These are phyloP conservation scores for Setaria viridis DNA, from an alignment of 202 grass and related monocot species.

Conservation along the genomic window DNA sequence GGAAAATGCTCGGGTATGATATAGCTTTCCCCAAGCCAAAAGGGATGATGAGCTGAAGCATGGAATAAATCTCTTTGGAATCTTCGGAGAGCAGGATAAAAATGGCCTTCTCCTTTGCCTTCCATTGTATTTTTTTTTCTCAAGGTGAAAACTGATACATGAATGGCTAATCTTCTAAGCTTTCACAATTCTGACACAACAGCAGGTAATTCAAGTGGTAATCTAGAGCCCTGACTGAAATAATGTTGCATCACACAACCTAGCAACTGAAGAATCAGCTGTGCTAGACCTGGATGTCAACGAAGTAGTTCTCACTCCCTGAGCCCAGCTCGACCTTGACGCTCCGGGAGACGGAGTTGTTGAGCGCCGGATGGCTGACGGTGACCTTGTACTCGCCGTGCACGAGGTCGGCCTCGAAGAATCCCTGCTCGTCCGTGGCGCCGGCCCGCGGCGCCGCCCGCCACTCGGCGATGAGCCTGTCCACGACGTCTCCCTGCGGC, in stretches of 20 bases:
- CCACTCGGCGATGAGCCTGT: slow-evolving; percentile 78
- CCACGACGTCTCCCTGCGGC: slow-evolving; percentile 72
- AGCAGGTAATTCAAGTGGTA: not conserved
- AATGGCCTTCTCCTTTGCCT: slow-evolving; percentile 2
- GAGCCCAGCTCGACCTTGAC: slow-evolving; percentile 61
- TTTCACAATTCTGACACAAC: slow-evolving; percentile 16
- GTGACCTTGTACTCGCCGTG: slow-evolving; percentile 79
- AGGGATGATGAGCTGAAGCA: not conserved
- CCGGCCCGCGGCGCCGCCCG: slow-evolving; percentile 35
- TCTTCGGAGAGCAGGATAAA: not conserved
- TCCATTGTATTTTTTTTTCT: not conserved
- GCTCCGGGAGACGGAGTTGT: slow-evolving; percentile 50
- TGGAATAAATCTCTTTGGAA: slow-evolving; percentile 36
- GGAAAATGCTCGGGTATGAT: no score
- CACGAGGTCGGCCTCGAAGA: slow-evolving; percentile 56
- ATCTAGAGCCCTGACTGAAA: slow-evolving; percentile 11
- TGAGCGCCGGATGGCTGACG: slow-evolving; percentile 57
- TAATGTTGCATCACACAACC: not conserved
- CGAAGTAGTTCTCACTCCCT: slow-evolving; percentile 35
- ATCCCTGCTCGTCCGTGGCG: slow-evolving; percentile 59
- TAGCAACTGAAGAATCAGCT: not conserved
- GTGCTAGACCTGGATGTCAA: slow-evolving; percentile 49
- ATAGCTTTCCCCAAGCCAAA: no score
- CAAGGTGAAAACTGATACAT: slow-evolving; percentile 43
- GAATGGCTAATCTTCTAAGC: slow-evolving; percentile 39